Conservation (phyloP, 768 basidiomycete genomes). For the Russula griseocarnosa region DNA sequence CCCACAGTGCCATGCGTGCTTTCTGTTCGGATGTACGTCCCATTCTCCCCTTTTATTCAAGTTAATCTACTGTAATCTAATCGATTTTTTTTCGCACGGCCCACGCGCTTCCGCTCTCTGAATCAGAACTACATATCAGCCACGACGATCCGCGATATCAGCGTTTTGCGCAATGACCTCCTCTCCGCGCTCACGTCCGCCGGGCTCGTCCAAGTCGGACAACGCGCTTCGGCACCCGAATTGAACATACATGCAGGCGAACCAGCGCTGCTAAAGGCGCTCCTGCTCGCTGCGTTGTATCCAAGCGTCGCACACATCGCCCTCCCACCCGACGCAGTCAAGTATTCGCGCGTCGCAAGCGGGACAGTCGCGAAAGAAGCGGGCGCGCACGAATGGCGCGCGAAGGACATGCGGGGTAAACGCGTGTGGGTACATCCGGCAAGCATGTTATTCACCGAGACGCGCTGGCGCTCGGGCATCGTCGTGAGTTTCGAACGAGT, state of each 20-base stretch:
- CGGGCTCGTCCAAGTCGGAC: conserved; percentile 57
- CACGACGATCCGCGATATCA: conserved; percentile 71
- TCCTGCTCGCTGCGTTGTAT: conserved; percentile 84
- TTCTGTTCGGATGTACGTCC: conserved; percentile 69
- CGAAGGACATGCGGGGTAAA: conserved; percentile 60
- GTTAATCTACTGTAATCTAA: background rate
- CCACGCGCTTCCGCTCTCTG: background rate
- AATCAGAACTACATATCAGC: conserved; percentile 77
- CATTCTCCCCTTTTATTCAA: conserved; percentile 3
- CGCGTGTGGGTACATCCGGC: conserved; percentile 81
- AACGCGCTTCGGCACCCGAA: conserved; percentile 43
- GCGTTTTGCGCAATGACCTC: conserved; percentile 74
- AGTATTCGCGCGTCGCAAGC: conserved; percentile 80
- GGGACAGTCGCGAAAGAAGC: conserved; percentile 85
- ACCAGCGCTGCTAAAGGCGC: conserved; percentile 74
- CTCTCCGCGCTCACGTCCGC: conserved; percentile 61
- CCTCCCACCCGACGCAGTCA: conserved; percentile 67
- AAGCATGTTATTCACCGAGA: conserved; percentile 71
- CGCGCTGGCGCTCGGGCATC: conserved; percentile 74
- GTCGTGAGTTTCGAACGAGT: conserved; percentile 81
- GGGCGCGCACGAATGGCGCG: conserved; percentile 76
- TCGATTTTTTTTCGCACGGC: too few species aligned
- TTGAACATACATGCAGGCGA: conserved; percentile 66
- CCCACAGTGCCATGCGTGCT: conserved; percentile 42
- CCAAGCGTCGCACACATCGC: conserved; percentile 75